phyloP scores from a whole-genome alignment of 2,329 filamentous ascomycete species.

The Cladosporium sp. region DNA sequence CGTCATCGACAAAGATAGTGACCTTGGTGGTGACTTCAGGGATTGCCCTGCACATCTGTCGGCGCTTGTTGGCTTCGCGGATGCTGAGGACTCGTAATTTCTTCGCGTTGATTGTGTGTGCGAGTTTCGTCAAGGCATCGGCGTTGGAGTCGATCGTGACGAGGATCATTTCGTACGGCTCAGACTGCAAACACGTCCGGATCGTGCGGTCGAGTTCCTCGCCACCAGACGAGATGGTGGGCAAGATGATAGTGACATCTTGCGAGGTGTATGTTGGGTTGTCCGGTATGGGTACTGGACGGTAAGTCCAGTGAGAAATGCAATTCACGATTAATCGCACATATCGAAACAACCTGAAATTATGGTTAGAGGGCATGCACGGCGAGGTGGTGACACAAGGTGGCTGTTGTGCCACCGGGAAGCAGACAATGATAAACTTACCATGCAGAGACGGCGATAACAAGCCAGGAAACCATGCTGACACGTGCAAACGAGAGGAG shows the following conservation, averaged over 20 bases:
- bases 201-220: constrained; percentile 81
- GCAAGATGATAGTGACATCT: constrained; percentile 92
- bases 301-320: constrained; percentile 82
- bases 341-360: constrained; percentile 78
- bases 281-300: constrained; percentile 76
- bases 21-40: constrained; percentile 80
- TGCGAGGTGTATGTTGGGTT: constrained; percentile 76
- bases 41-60: constrained; percentile 89
- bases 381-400: background rate
- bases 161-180: constrained; percentile 72
- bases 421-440: constrained; percentile 25
- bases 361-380: background rate
- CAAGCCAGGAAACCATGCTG: constrained; percentile 39
- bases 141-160: constrained; percentile 84
- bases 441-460: constrained; percentile 36
- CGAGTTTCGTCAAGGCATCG: constrained; percentile 51
- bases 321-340: constrained; percentile 81
- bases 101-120: constrained; percentile 58
- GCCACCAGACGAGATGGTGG: constrained; percentile 84
- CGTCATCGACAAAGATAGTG: constrained; percentile 92
- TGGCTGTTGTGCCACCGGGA: background rate
- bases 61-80: constrained; percentile 87
- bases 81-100: constrained; percentile 74
- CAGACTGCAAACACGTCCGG: constrained; percentile 70
- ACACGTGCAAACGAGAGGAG: constrained; percentile 35